These are phyloP conservation scores for Chlamydomonas asymmetrica DNA, from an alignment of 139 green algal genomes.

Conservation along the genomic window DNA sequence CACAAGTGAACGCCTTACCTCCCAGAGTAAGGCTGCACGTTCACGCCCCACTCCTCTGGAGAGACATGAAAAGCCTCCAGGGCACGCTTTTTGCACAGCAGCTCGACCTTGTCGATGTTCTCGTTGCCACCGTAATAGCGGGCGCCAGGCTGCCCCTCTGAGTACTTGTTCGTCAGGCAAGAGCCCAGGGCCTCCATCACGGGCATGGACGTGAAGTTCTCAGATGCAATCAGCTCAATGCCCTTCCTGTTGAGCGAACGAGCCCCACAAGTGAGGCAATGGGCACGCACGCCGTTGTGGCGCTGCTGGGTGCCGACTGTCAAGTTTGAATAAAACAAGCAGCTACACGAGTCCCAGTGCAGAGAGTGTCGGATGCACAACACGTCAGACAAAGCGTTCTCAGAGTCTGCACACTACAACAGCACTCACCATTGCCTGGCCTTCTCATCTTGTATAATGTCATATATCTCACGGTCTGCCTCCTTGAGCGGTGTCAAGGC, in stretches of 20 bases:
- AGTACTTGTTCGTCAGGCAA: constrained; percentile 99
- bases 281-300: neutral
- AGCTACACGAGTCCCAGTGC: too few species aligned
- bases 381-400: neutral
- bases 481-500: constrained; percentile 64
- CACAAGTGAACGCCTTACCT: constrained; percentile 51
- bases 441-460: constrained; percentile 95
- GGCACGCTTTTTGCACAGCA: constrained; percentile 80
- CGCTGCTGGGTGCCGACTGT: neutral
- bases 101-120: constrained; percentile 83
- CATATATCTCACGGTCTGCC: constrained; percentile 89
- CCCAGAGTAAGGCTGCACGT: constrained; percentile 96
- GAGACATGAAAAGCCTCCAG: constrained; percentile 87
- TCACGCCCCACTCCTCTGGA: constrained; percentile 90
- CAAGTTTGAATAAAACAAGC: too few species aligned
- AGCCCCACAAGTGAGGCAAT: neutral
- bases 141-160: constrained; percentile 89
- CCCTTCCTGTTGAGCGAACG: constrained; percentile 71
- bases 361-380: neutral
- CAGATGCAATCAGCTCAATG: constrained; percentile 97
- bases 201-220: constrained; percentile 94
- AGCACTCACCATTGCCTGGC: constrained; percentile 82
- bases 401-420: neutral
- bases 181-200: constrained; percentile 96
- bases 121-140: constrained; percentile 98